phyloP scores from a whole-genome alignment of 331 rosid genomes.

The Quercus phellos region DNA sequence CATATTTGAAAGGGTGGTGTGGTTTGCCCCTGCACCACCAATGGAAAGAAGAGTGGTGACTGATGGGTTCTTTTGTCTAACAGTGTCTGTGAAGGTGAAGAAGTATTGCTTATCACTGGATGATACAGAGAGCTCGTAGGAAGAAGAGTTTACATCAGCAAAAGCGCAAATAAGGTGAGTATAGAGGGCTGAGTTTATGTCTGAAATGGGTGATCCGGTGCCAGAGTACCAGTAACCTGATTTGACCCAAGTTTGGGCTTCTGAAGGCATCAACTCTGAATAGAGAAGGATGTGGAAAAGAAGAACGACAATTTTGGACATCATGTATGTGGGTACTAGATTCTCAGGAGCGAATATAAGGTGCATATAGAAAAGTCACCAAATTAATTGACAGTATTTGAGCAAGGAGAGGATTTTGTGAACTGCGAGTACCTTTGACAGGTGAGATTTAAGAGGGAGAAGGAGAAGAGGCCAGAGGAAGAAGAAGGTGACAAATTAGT shows the following conservation, averaged over 20 bases:
- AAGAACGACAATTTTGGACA: not conserved
- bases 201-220: not conserved
- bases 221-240: constrained; percentile 19
- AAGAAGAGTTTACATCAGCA: constrained; percentile 14
- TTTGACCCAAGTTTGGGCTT: constrained; percentile 23
- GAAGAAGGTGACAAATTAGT: no score
- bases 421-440: no score
- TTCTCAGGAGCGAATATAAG: no score
- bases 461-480: no score
- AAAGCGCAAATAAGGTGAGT: constrained; percentile 27
- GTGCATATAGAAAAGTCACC: no score
- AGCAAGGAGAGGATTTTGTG: no score
- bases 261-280: not conserved
- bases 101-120: not conserved
- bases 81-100: constrained; percentile 13
- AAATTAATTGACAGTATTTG: no score
- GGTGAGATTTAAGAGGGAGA: no score
- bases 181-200: constrained; percentile 18
- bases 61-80: constrained; percentile 22
- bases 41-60: constrained; percentile 19
- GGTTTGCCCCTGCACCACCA: not conserved
- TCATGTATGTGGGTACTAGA: not conserved
- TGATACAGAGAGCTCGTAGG: constrained; percentile 14
- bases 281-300: not conserved
- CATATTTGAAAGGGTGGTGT: constrained; percentile 9